These are phyloP conservation scores for Peniophora sp. DNA, from an alignment of 1,284 basidiomycete genomes.

Conservation along the genomic window DNA sequence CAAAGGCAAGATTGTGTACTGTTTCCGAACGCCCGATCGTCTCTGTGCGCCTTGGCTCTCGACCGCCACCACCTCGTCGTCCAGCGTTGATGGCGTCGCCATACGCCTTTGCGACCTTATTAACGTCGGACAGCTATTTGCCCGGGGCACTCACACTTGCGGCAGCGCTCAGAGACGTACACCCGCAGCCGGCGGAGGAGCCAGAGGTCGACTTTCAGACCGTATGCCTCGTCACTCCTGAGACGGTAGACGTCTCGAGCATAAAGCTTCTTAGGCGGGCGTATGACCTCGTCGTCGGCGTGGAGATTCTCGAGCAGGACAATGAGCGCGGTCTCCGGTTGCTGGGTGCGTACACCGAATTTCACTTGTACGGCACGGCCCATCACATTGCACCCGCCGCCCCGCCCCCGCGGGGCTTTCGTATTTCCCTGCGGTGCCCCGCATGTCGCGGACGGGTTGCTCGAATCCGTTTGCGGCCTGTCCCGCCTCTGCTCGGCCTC, in stretches of 20 bases:
- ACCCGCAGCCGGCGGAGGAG: conserved; percentile 43
- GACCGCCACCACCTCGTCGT: conserved; percentile 3
- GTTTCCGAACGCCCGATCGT: not conserved
- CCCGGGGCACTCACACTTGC: conserved; percentile 86
- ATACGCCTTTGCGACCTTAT: conserved; percentile 83
- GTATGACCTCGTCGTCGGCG: conserved; percentile 85
- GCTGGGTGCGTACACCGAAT: conserved; percentile 60
- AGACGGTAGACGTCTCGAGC: conserved; percentile 81
- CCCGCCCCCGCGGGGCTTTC: too few species aligned
- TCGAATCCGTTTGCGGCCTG: too few species aligned
- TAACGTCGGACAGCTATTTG: conserved; percentile 87
- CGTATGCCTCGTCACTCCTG: conserved; percentile 91
- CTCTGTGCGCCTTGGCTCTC: not conserved
- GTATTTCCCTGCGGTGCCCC: too few species aligned
- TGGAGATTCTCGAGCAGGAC: conserved; percentile 75
- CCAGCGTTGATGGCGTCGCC: conserved; percentile 43
- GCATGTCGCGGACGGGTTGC: too few species aligned
- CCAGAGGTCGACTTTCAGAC: conserved; percentile 71
- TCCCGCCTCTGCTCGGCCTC: not conserved
- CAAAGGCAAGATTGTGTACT: too few species aligned
- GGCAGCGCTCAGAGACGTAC: conserved; percentile 76
- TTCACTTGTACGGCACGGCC: conserved; percentile 1
- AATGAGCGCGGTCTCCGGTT: conserved; percentile 62
- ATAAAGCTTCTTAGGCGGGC: conserved; percentile 76
- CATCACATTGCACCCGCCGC: not conserved